These are phyloP conservation scores for Calonectria pauciramosa DNA, from an alignment of 2,329 filamentous ascomycete genomes.

Conservation along the genomic window DNA sequence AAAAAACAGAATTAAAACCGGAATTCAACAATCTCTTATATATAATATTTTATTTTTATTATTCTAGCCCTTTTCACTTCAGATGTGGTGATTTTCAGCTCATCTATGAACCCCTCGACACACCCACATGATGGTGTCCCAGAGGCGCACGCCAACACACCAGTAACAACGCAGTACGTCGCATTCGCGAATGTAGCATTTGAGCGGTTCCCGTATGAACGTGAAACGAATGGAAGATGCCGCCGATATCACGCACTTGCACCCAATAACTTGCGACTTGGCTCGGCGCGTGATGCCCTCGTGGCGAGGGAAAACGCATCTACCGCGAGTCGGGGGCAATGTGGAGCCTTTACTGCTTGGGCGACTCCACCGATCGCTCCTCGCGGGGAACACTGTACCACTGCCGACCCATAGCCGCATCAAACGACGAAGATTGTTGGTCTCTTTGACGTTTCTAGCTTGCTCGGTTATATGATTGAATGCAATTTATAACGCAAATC, in stretches of 20 bases:
- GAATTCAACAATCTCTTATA: too few relatives aligned
- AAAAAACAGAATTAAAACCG: too few relatives aligned
- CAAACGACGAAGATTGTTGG: background rate
- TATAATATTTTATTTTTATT: background rate
- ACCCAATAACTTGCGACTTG: slow-evolving; percentile 1
- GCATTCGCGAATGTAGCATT: background rate
- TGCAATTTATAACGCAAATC: background rate
- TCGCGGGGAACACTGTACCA: background rate
- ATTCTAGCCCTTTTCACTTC: background rate
- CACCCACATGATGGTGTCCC: background rate
- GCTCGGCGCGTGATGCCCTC: slow-evolving; percentile 15
- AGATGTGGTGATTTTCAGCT: background rate
- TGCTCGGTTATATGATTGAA: background rate
- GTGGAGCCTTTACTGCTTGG: background rate
- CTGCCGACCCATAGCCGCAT: background rate
- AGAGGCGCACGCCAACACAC: background rate
- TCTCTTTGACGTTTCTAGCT: background rate
- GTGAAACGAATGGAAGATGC: background rate
- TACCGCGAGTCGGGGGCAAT: slow-evolving; percentile 11
- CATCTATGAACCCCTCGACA: background rate
- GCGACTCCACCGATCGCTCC: slow-evolving; percentile 8
- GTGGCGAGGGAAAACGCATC: slow-evolving; percentile 10
- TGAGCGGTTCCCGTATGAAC: background rate
- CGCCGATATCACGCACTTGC: background rate
- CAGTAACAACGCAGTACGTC: background rate